Percentiles rank a stretch among this genome's conserved stretches.
phyloP scores from a whole-genome alignment of 768 basidiomycete genomes.

The Crassisporium funariophilum region DNA sequence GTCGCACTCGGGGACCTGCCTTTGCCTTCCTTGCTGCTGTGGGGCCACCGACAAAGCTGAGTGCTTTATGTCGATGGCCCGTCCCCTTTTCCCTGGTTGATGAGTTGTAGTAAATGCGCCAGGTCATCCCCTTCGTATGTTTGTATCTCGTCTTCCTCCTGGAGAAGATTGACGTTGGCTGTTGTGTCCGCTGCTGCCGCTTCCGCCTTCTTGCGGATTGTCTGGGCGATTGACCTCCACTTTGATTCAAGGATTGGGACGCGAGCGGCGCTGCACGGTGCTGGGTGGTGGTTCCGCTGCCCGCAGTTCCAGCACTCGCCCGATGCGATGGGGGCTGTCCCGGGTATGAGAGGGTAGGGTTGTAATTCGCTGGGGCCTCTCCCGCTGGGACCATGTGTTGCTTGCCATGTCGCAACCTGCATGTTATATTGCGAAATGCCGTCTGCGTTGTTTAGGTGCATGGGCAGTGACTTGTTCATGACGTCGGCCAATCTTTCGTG shows the following conservation, averaged over 20 bases:
- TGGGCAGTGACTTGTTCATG: not conserved
- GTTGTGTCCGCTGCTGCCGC: not conserved
- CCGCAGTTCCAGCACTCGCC: slow-evolving; percentile 27
- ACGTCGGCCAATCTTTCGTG: slow-evolving; percentile 4
- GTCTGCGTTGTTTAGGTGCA: slow-evolving; percentile 18
- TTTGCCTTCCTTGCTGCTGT: slow-evolving; percentile 5
- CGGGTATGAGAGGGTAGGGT: slow-evolving; percentile 24
- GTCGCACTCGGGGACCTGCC: slow-evolving; percentile 4
- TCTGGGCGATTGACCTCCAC: slow-evolving; percentile 21
- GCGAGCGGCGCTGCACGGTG: slow-evolving; percentile 1
- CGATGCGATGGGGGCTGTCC: slow-evolving; percentile 16
- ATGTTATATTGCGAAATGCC: slow-evolving; percentile 13
- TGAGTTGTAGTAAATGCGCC: not conserved
- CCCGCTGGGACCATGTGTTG: not conserved
- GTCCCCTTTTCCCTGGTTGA: slow-evolving; percentile 20
- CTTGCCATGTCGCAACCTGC: slow-evolving; percentile 11
- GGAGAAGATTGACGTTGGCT: not conserved
- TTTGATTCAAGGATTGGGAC: slow-evolving; percentile 14
- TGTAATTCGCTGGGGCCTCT: slow-evolving; percentile 8
- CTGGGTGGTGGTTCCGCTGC: slow-evolving; percentile 6
- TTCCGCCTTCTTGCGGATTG: slow-evolving; percentile 2
- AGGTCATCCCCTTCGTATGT: not conserved
- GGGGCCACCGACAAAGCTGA: slow-evolving; percentile 11
- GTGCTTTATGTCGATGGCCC: slow-evolving; percentile 22
- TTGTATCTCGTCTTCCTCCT: not conserved